Percentiles rank a stretch among this genome's conserved stretches.
Evolutionary conservation across 768 basidiomycete genomes (phyloP).

Genomic region (Nidula microcarpa): DNA sequence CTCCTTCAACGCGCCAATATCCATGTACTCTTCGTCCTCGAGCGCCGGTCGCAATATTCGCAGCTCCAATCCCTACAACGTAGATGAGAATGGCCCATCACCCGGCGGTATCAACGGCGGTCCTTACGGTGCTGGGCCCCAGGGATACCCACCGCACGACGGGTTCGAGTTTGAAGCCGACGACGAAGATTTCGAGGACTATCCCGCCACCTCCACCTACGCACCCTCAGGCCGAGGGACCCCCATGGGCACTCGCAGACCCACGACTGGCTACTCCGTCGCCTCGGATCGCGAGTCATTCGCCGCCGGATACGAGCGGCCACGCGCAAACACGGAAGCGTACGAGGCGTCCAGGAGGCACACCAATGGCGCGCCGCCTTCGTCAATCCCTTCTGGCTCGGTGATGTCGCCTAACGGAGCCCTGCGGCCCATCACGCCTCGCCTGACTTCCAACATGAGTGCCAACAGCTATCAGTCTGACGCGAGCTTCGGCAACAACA

Average conservation of each 20-base stretch:
- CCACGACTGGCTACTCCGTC: slow-evolving; percentile 51
- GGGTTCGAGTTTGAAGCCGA: slow-evolving; percentile 74
- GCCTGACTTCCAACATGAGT: slow-evolving; percentile 44
- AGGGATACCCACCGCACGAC: slow-evolving; percentile 58
- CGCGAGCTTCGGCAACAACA: slow-evolving; percentile 30
- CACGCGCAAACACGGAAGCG: slow-evolving; percentile 70
- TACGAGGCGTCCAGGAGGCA: slow-evolving; percentile 58
- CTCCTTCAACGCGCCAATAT: slow-evolving; percentile 28
- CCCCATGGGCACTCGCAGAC: slow-evolving; percentile 58
- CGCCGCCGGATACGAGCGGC: slow-evolving; percentile 41
- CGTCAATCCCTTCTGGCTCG: slow-evolving; percentile 25
- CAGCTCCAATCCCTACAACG: neutral
- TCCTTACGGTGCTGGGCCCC: slow-evolving; percentile 37
- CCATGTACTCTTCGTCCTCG: slow-evolving; percentile 18
- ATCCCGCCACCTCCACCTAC: slow-evolving; percentile 42
- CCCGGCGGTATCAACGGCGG: slow-evolving; percentile 7
- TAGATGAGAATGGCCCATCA: neutral
- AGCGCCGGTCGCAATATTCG: slow-evolving; percentile 4
- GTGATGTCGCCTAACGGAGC: slow-evolving; percentile 19
- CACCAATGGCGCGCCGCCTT: slow-evolving; percentile 35
- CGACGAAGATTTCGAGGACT: slow-evolving; percentile 76
- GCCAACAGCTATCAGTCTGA: slow-evolving; percentile 43
- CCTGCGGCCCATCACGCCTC: slow-evolving; percentile 38
- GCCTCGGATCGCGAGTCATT: slow-evolving; percentile 51
- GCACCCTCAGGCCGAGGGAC: slow-evolving; percentile 70